Base-by-base conservation (phyloP, 2,329 filamentous ascomycete species). In the Fusarium coicis region DNA sequence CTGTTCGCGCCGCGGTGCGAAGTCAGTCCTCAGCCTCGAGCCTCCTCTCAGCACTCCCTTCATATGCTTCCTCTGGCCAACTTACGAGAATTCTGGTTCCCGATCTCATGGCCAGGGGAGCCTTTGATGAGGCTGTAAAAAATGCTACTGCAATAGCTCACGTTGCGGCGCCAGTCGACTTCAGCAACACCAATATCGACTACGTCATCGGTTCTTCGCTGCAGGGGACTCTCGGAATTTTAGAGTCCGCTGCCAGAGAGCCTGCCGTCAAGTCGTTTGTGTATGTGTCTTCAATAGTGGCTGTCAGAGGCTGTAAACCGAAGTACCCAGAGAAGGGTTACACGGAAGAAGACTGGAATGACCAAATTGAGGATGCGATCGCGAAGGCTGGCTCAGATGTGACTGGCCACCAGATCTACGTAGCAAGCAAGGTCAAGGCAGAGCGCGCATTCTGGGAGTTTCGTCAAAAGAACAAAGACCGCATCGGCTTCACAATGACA, bases 401-500 rank as follows among this genome's bases (percentile, higher is more conserved):
- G n/a, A 63, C 66, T 2, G 65, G 64, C 11, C 66, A 69, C 12
- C 64, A 69, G 10, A 52, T 69, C 15, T 69, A 69, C 18, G 23
- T 68, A 4, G 64, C 57, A 12, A 69, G 66, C 39, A 69, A 69
- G 11, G 15, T 64, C 11, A 69, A 69, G 19, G 66, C 64, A 7
- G 66, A 69, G n/a, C 56, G 57, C 3, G 66, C 65, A 6, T 68
- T 69, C 30, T 69, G 66, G 66, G 65, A 68, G 2, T 69, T 69
- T 2, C 37, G 43, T 2, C 8, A 46, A 14, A 50, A 53, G 9
- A 54, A 44, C 18, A 19, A 40, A 10, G 10, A 36, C 0, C n/a
- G 4, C 10, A 52, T 68, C 7, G 19, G 10, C 1, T 69, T 69
- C 10, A 68, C 49, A 5, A 69, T 69, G 64, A 69, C 66, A 4